These are phyloP conservation scores for Ramaria sp. DNA, from an alignment of 768 basidiomycete species.

Conservation along the genomic window DNA sequence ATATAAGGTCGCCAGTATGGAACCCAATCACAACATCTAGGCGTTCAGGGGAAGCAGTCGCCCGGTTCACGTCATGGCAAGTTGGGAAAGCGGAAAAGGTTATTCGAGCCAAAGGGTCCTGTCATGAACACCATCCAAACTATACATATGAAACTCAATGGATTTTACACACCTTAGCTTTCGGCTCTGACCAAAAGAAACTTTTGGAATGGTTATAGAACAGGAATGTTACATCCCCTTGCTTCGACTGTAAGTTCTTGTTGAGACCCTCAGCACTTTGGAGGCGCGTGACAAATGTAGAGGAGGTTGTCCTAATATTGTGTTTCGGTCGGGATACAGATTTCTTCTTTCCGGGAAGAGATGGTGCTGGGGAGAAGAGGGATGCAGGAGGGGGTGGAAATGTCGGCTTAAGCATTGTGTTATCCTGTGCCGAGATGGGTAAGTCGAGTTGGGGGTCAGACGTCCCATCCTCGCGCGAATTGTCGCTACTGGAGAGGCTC, in stretches of 20 bases:
- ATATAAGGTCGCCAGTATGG: slow-evolving; percentile 87
- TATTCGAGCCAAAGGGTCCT: slow-evolving; percentile 83
- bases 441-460: slow-evolving; percentile 20
- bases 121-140: not conserved
- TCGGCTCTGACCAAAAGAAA: slow-evolving; percentile 78
- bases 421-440: slow-evolving; percentile 26
- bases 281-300: slow-evolving; percentile 83
- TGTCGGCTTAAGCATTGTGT: not conserved
- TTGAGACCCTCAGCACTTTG: slow-evolving; percentile 71
- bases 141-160: slow-evolving; percentile 1
- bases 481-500: slow-evolving; percentile 77
- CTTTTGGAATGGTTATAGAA: slow-evolving; percentile 85
- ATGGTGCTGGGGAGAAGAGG: slow-evolving; percentile 47
- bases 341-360: slow-evolving; percentile 49
- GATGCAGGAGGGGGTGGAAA: slow-evolving; percentile 30
- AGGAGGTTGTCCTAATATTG: slow-evolving; percentile 82
- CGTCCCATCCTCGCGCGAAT: slow-evolving; percentile 43
- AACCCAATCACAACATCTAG: slow-evolving; percentile 90
- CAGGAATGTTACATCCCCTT: slow-evolving; percentile 76
- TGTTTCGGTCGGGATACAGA: slow-evolving; percentile 67
- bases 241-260: slow-evolving; percentile 60
- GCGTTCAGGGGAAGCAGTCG: slow-evolving; percentile 67
- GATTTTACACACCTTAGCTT: slow-evolving; percentile 55
- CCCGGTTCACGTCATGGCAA: slow-evolving; percentile 77
- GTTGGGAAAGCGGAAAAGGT: slow-evolving; percentile 83